These are phyloP conservation scores for Pseudevernia furfuracea DNA, from an alignment of 495 filamentous ascomycete genomes.

Conservation along the genomic window DNA sequence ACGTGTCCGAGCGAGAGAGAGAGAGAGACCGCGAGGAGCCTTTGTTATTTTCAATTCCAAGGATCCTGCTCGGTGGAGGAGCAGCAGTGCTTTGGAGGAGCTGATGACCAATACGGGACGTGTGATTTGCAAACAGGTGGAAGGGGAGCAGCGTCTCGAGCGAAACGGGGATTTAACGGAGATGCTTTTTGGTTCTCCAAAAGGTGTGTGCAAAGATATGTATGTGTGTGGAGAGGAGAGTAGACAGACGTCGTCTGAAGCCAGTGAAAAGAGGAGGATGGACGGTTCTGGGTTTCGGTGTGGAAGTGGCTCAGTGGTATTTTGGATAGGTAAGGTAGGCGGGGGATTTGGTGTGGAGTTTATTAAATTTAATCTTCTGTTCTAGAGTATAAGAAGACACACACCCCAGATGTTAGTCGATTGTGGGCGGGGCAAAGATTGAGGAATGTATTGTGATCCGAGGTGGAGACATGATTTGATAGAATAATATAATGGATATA, in stretches of 20 bases:
- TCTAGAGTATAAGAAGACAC: neutral
- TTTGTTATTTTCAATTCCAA: neutral
- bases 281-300: neutral
- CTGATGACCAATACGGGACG: conserved; percentile 11
- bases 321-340: neutral
- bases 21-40: neutral
- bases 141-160: neutral
- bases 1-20: neutral
- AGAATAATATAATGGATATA: too few relatives aligned
- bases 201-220: neutral
- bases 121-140: conserved; percentile 7
- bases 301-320: neutral
- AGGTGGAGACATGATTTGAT: neutral
- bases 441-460: neutral
- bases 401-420: conserved; percentile 1
- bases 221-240: neutral
- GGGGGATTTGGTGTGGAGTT: conserved; percentile 7
- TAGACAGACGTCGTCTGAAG: neutral
- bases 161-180: conserved; percentile 5
- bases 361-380: neutral
- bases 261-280: neutral
- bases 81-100: neutral
- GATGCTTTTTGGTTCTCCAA: neutral
- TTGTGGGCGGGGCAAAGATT: neutral
- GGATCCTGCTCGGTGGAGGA: neutral